Evolutionary conservation across 257 asterid species (phyloP).

Genomic region (Oldenlandia corymbosa): DNA sequence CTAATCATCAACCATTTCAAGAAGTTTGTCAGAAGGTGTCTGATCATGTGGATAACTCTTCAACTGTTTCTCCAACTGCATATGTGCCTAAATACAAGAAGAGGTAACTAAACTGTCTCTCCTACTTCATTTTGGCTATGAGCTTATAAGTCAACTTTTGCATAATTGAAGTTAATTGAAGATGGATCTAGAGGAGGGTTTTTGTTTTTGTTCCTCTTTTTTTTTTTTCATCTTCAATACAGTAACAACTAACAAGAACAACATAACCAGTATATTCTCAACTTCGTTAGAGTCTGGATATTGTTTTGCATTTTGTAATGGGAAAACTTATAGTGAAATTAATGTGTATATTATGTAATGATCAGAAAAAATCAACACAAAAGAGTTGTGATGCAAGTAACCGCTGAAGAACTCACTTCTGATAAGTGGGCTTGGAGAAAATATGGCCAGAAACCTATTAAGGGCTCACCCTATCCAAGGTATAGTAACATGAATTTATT

Average conservation of each 20-base stretch:
- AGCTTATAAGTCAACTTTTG: too few species aligned
- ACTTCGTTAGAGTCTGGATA: too few species aligned
- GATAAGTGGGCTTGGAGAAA: conserved; percentile 99
- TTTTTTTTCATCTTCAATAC: too few species aligned
- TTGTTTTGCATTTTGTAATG: too few species aligned
- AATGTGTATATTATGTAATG: background rate
- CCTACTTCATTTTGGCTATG: too few species aligned
- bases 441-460: conserved; percentile 95
- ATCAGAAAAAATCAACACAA: conserved; percentile 79
- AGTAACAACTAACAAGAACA: too few species aligned
- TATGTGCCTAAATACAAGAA: conserved; percentile 63
- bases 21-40: conserved; percentile 15
- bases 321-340: too few species aligned
- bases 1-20: conserved; percentile 1
- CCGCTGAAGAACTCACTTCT: conserved; percentile 62
- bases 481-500: conserved; percentile 6
- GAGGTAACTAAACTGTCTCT: conserved; percentile 42
- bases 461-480: conserved; percentile 97
- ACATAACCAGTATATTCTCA: too few species aligned
- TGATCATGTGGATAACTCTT: conserved; percentile 13
- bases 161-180: too few species aligned
- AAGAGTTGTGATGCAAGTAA: conserved; percentile 62
- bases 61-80: conserved; percentile 17
- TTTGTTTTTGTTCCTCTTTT: too few species aligned
- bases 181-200: too few species aligned